Evolutionary conservation across 2,329 filamentous ascomycete species (phyloP).

Genomic region (Pseudogymnoascus verrucosus): DNA sequence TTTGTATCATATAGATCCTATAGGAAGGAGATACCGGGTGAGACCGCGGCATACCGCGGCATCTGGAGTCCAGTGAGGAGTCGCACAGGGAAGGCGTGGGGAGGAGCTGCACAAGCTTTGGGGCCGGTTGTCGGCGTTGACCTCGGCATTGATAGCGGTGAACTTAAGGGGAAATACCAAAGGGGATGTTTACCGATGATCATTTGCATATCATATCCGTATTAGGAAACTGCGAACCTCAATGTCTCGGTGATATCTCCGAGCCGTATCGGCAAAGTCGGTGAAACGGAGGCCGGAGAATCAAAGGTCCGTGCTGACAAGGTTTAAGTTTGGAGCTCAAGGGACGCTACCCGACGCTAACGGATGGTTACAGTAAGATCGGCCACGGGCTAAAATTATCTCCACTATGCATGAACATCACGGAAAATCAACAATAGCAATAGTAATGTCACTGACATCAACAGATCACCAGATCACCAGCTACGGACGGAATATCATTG

Average conservation of each 20-base stretch:
- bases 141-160: not conserved
- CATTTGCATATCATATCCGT: not conserved
- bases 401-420: not conserved
- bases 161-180: not conserved
- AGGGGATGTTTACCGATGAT: not conserved
- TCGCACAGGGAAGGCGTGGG: not conserved
- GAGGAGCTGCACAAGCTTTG: no score
- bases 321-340: not conserved
- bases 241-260: not conserved
- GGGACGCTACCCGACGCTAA: not conserved
- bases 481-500: not conserved
- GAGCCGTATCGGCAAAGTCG: not conserved
- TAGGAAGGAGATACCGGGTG: not conserved
- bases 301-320: not conserved
- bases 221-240: slow-evolving; percentile 1
- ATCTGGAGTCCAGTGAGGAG: not conserved
- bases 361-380: not conserved
- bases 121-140: not conserved
- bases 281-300: not conserved
- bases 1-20: not conserved
- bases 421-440: no score
- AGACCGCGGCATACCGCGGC: not conserved
- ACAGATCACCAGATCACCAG: not conserved
- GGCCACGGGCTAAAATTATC: not conserved
- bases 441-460: not conserved